Evolutionary conservation across 2,329 filamentous ascomycete genomes (phyloP), one percentile per base, ranked within the genome.

Genomic region (Fusarium fujikuroi): DNA sequence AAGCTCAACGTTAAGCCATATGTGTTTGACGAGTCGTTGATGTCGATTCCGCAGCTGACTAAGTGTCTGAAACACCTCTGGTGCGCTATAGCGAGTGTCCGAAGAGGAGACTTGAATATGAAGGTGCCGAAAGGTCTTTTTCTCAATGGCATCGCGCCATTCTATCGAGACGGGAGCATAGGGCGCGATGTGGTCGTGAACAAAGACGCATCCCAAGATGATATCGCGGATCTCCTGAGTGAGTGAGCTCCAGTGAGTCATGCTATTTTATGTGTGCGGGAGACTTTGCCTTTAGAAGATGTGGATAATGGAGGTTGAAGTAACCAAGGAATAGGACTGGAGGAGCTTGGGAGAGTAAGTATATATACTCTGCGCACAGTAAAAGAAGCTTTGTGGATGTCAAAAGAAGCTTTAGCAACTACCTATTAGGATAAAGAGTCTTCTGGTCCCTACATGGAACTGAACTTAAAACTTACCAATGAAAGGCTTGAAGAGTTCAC

Each of bases 101-200:
- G 4, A 23, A 9, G n/a, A 4, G 19, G 15, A 25, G 19, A 9
- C 2, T 9, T 57, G 16, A 10, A 57, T 34, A 9, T 14, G 19
- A n/a, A 57, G 18, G 1, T 7, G 5, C n/a, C 8, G 39, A 34
- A 36, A 47, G 18, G 7, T 21, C 18, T 28, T 34, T 42, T 28
- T 18, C 18, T 57, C 54, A 28, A 47, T 47, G 23, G 39, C n/a
- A 21, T 47, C 54, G 14, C 39, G 54, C 39, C 39, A 57, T 47
- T 57, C 54, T 34, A 16, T n/a, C n/a, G 54, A 57, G 4, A 57
- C 16, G 3, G 30, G n/a, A 25, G 54, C n/a, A 32, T 46, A 36
- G n/a, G 19, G 21, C 14, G 54, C 54, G 40, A 57, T 57, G 2
- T 15, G 18, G 14, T 28, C 54, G 12, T 46, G n/a, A 21, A 3